Evolutionary conservation across 2,329 filamentous ascomycete genomes (phyloP).

Genomic region (Curvularia sp.): DNA sequence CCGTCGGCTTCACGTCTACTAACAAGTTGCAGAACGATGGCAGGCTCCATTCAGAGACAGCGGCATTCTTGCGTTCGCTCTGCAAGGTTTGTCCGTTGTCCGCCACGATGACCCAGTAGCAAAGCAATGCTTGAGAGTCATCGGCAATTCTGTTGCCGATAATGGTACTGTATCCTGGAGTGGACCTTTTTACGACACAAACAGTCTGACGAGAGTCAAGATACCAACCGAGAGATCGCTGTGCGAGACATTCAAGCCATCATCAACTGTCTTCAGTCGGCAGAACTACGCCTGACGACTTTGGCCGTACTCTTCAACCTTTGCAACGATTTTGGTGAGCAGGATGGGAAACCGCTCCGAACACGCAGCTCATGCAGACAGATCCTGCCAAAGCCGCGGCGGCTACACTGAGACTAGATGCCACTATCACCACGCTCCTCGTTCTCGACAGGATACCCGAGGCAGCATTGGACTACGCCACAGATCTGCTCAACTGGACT

Average conservation of each 20-base stretch:
- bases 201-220: constrained; percentile 33
- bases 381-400: constrained; percentile 46
- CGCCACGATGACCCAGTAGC: constrained; percentile 26
- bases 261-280: constrained; percentile 31
- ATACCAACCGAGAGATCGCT: constrained; percentile 42
- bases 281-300: constrained; percentile 38
- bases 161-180: constrained; percentile 35
- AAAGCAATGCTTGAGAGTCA: constrained; percentile 47
- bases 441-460: constrained; percentile 38
- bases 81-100: constrained; percentile 34
- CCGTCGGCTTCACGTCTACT: constrained; percentile 19
- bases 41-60: constrained; percentile 36
- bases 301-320: constrained; percentile 55
- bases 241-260: constrained; percentile 37
- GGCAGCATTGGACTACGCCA: constrained; percentile 43
- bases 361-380: constrained; percentile 28
- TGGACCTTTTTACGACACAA: not conserved
- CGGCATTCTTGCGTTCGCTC: constrained; percentile 40
- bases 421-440: constrained; percentile 36
- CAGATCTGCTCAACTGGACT: constrained; percentile 46
- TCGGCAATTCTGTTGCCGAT: constrained; percentile 50
- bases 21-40: constrained; percentile 41
- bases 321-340: constrained; percentile 50
- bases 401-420: constrained; percentile 45
- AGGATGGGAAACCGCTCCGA: constrained; percentile 11